Evolutionary conservation across 1,139 yeast species (phyloP).

Genomic region (Taiozyma onychis): DNA sequence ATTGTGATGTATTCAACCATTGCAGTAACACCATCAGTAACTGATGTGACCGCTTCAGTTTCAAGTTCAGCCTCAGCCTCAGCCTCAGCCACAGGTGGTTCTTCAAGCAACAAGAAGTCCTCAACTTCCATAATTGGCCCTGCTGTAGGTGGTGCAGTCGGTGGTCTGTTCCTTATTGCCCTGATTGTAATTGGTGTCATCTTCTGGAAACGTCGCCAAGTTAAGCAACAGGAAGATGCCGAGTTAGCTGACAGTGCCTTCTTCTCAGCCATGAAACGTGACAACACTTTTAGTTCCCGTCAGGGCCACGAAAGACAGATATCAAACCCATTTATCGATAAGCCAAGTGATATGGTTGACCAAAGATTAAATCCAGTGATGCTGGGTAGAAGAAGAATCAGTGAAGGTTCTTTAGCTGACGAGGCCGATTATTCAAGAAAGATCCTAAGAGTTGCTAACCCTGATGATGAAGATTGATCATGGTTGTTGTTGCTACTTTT

Average conservation of each 20-base stretch:
- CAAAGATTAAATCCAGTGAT: constrained; percentile 53
- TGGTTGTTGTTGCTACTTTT: not conserved
- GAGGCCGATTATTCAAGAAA: constrained; percentile 64
- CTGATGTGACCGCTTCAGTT: not conserved
- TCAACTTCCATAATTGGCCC: constrained; percentile 22
- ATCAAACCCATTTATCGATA: constrained; percentile 20
- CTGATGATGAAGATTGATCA: constrained; percentile 18
- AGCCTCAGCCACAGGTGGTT: not conserved
- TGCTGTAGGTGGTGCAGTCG: constrained; percentile 26
- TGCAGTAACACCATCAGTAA: constrained; percentile 7
- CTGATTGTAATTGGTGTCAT: constrained; percentile 14
- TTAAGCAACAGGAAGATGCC: constrained; percentile 14
- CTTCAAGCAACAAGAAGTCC: not conserved
- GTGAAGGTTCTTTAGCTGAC: constrained; percentile 53
- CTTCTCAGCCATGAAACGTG: constrained; percentile 22
- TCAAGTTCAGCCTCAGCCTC: not conserved
- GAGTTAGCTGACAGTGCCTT: constrained; percentile 23
- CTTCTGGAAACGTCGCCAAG: constrained; percentile 18
- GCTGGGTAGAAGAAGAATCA: constrained; percentile 41
- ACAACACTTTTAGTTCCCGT: constrained; percentile 8
- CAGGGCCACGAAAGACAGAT: constrained; percentile 17
- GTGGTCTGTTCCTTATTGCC: constrained; percentile 20
- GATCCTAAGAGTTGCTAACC: constrained; percentile 56
- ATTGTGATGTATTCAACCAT: constrained; percentile 21
- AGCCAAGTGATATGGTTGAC: constrained; percentile 44